Conservation (phyloP, 1,139 yeast species). For the Kodamaea suecica region DNA sequence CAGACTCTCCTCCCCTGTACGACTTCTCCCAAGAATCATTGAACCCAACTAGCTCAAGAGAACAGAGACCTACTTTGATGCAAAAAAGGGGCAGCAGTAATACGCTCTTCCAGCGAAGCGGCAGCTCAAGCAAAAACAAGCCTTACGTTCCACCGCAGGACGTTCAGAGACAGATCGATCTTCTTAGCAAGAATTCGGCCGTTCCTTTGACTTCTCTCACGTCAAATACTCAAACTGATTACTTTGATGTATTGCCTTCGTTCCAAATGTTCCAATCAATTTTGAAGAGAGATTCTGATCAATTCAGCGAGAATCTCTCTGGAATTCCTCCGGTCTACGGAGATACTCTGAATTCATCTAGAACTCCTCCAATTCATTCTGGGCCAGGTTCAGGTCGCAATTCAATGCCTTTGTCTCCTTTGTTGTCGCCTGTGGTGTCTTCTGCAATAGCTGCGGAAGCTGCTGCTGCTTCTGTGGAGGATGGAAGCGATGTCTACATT, state of each 20-base stretch:
- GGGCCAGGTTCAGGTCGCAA: neutral
- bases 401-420: conserved; percentile 6
- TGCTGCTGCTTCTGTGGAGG: conserved; percentile 4
- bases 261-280: conserved; percentile 62
- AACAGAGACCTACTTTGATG: neutral
- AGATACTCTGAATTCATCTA: conserved; percentile 29
- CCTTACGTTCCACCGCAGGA: conserved; percentile 38
- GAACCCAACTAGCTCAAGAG: neutral
- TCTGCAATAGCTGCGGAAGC: conserved; percentile 11
- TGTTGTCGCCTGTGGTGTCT: conserved; percentile 6
- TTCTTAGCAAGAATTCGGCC: conserved; percentile 12
- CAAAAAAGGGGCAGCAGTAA: neutral
- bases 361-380: conserved; percentile 22
- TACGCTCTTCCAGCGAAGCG: neutral
- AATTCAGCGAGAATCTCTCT: conserved; percentile 38
- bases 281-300: conserved; percentile 46
- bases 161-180: conserved; percentile 36
- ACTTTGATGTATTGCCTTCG: conserved; percentile 57
- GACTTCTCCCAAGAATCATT: neutral
- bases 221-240: conserved; percentile 39
- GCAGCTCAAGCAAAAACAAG: conserved; percentile 8
- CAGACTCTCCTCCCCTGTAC: conserved; percentile 4
- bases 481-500: conserved; percentile 20
- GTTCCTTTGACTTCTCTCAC: conserved; percentile 22
- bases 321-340: conserved; percentile 43